Evolutionary conservation across 139 green algal genomes (phyloP), one percentile per base, ranked within the genome.

Genomic region (Coccomyxa sp.): DNA sequence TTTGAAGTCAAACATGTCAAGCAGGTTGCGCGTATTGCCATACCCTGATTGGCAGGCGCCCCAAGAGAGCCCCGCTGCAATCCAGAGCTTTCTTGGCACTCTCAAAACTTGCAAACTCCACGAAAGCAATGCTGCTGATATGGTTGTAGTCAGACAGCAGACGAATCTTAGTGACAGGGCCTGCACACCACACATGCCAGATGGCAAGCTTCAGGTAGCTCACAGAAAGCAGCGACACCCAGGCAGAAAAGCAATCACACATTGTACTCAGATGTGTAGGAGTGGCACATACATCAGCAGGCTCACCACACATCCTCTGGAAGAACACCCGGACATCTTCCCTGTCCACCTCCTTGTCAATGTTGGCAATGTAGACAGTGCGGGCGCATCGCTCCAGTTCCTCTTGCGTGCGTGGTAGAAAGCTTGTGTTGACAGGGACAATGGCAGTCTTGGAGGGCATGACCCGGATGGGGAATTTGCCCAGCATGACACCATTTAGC

Each of bases 301-400:
- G 1, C 91, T 88, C 83, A 94, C 95, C 96, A 84, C 96, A 99
- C 1, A 98, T 86, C 21, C 87, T 92, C 83, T 96, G 91, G 82
- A 99, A 99, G 84, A 98, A 99, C 15, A 86, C 82, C 57, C 88
- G 83, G 18, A 98, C 90, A 79, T 95, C 92, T 16, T 88, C 83
- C 32, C 85, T 83, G 23, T 94, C 87, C 30, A 98, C 90, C 68
- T 94, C 91, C 77, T 95, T 95, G 87, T 98, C 95, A 32, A 98
- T 95, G 89, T 98, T 98, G 76, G 95, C 95, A n/a, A 94, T 94
- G 84, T 98, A 98, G 23, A 98, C 93, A 16, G 95, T 98, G 67
- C 95, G 88, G 21, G 82, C 86, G 85, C 95, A 96, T 38, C 86
- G 83, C 88, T 92, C 91, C 11, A 87, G 80, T 85, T 96, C 94